phyloP scores from a whole-genome alignment of 768 basidiomycete genomes.

The Rhodotorula paludigena region DNA sequence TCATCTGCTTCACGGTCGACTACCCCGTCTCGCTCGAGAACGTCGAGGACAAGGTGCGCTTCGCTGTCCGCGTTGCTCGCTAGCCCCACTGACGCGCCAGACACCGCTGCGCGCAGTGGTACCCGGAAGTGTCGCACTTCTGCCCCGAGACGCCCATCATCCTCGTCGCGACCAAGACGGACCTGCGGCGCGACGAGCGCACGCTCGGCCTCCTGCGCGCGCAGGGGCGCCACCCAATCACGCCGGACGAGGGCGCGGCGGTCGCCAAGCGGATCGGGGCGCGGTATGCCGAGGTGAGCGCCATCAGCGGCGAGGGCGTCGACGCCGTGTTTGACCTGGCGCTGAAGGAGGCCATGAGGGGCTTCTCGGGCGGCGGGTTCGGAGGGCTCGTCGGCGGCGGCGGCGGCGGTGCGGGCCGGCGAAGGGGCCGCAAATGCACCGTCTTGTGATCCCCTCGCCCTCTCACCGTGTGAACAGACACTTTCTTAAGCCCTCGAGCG shows the following conservation, averaged over 20 bases:
- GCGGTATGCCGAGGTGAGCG: conserved; percentile 86
- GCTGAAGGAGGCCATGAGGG: conserved; percentile 74
- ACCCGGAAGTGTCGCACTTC: conserved; percentile 86
- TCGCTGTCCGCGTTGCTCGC: background rate
- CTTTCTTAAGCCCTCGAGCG: background rate
- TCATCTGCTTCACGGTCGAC: conserved; percentile 97
- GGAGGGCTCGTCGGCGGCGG: conserved; percentile 49
- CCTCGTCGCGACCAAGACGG: conserved; percentile 88
- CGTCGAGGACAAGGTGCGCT: conserved; percentile 97
- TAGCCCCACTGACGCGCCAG: background rate
- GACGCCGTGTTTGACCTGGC: conserved; percentile 88
- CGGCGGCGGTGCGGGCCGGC: background rate
- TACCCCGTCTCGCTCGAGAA: conserved; percentile 95
- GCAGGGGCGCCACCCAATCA: conserved; percentile 68
- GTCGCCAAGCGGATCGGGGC: conserved; percentile 85
- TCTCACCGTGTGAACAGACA: conserved; percentile 2
- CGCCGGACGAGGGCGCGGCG: conserved; percentile 70
- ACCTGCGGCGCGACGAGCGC: conserved; percentile 77
- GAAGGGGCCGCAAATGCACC: conserved; percentile 30
- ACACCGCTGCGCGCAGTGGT: conserved; percentile 60
- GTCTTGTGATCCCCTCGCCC: conserved; percentile 12
- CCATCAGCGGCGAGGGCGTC: conserved; percentile 84
- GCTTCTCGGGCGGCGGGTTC: conserved; percentile 59
- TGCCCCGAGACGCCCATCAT: conserved; percentile 83
- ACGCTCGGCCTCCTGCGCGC: conserved; percentile 83